Conservation (phyloP, 306 rosid genomes). For the Purshia tridentata region DNA sequence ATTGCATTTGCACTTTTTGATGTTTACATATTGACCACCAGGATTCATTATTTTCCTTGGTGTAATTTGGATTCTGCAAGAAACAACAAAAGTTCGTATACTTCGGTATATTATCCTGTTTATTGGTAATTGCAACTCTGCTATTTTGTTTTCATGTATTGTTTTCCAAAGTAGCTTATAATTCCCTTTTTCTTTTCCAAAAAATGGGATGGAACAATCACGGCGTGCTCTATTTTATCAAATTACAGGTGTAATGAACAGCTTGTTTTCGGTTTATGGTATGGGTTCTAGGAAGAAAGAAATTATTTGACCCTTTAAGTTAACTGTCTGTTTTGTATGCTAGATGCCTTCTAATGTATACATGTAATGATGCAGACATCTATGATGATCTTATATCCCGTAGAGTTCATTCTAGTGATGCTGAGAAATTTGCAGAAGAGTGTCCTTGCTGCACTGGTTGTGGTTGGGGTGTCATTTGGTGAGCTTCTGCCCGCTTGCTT, state of each 20-base stretch:
- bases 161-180: background rate
- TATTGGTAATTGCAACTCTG: constrained; percentile 39
- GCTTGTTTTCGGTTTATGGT: constrained; percentile 71
- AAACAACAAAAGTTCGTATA: constrained; percentile 48
- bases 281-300: constrained; percentile 19
- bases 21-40: constrained; percentile 30
- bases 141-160: background rate
- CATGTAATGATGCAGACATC: constrained; percentile 46
- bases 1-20: constrained; percentile 6
- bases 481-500: constrained; percentile 17
- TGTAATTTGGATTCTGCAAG: constrained; percentile 61
- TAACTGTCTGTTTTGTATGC: constrained; percentile 9
- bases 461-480: constrained; percentile 79
- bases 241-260: constrained; percentile 69
- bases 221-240: background rate
- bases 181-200: too few species aligned
- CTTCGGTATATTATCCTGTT: constrained; percentile 60
- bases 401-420: constrained; percentile 67
- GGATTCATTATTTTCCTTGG: constrained; percentile 66
- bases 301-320: constrained; percentile 6
- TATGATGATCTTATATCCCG: constrained; percentile 69
- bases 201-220: background rate
- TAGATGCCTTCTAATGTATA: background rate
- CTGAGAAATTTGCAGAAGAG: constrained; percentile 66
- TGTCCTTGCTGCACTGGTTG: constrained; percentile 71